Evolutionary conservation across 202 grass and related monocot genomes (phyloP), one percentile per base, ranked within the genome.

Genomic region (Bolboschoenoplectus hybrid): DNA sequence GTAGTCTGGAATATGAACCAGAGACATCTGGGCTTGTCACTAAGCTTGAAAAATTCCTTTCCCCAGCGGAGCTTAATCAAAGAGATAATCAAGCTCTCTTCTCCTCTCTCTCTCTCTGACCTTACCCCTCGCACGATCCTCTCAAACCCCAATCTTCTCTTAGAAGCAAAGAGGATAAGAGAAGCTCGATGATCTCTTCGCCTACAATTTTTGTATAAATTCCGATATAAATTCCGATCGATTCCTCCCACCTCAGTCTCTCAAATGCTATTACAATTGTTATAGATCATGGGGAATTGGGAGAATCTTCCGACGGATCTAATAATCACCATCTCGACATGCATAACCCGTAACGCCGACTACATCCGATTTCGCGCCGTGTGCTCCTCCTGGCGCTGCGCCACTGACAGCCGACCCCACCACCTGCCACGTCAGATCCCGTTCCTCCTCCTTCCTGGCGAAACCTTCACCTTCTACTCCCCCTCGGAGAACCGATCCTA

Each of bases 311-410:
- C 86, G n/a, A 38, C 67, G 34, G 87, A 88, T 68, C 20, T 88
- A 14, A 4, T 79, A 5, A 19, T 71, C 35, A 14, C 62, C 70
- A 68, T 88, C 86, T 50, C 63, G 19, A 17, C 57, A 14, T 61
- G 61, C 35, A 85, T 85, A 56, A 8, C 51, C 61, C 68, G 61
- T 14, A 82, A 78, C 52, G 87, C 81, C 16, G 87, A 88, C 20
- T 80, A 88, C 87, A 80, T 88, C 81, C 44, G 81, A 52, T 85
- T 88, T 26, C 81, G 87, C 32, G 81, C 87, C 36, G 72, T 68
- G 9, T 88, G 87, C 72, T 13, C 81, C 46, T 74, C 53, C 2
- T 88, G 87, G 87, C 87, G 87, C 26, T 38, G 44, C 55, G 70
- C 81, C 71, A 65, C 64, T 13, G 55, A 66, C 65, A 17, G 4